Evolutionary conservation across 2,329 filamentous ascomycete genomes (phyloP).

Genomic region (Colletotrichum magnum): DNA sequence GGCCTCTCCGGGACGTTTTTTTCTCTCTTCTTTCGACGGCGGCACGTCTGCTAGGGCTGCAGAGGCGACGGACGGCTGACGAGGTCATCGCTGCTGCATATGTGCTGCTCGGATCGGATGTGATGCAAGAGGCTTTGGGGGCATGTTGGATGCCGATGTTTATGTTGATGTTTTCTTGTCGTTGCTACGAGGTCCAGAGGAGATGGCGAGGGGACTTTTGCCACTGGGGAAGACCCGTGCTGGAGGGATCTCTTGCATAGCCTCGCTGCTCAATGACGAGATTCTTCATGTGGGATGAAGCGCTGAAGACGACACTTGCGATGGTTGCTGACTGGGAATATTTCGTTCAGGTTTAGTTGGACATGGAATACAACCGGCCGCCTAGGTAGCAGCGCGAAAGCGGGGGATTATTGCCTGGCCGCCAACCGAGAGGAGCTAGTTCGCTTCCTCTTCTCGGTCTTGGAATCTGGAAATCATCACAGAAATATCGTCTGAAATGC

Average conservation of each 20-base stretch:
- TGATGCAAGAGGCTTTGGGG: conserved; percentile 29
- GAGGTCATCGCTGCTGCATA: background rate
- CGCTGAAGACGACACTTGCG: too few species aligned
- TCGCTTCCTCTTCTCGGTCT: too few species aligned
- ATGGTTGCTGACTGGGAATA: too few species aligned
- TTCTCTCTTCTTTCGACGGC: background rate
- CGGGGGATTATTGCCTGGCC: conserved; percentile 10
- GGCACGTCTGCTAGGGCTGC: conserved; percentile 12
- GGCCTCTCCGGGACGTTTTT: background rate
- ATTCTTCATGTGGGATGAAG: too few species aligned
- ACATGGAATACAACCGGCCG: background rate
- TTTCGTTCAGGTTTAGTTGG: too few species aligned
- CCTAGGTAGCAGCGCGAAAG: conserved; percentile 29
- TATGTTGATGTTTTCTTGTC: background rate
- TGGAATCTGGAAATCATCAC: too few species aligned
- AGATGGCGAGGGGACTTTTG: too few species aligned
- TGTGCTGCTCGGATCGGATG: conserved; percentile 2
- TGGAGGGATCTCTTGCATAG: too few species aligned
- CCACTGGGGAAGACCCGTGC: too few species aligned
- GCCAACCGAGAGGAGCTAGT: too few species aligned
- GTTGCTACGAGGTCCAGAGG: background rate
- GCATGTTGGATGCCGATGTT: background rate
- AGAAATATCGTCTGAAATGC: too few species aligned
- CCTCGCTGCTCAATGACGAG: too few species aligned
- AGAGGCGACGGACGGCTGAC: conserved; percentile 7